Base-by-base conservation (phyloP, 768 basidiomycete species). In the Pleurotus salmoneostramineus region DNA sequence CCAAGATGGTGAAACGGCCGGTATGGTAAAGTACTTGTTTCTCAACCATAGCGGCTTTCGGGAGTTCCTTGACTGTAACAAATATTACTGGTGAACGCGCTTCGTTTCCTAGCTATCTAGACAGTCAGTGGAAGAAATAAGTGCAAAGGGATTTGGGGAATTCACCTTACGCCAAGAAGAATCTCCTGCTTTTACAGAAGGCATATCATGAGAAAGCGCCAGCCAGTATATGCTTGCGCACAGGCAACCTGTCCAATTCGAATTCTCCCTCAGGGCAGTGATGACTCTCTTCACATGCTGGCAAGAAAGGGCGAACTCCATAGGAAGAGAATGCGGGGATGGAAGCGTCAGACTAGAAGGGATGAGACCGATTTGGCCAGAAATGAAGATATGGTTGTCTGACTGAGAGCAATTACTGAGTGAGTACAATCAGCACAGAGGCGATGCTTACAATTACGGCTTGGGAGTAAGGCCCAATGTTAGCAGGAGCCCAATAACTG, bases 401-500 rank as follows among this genome's bases (percentile, higher is more conserved):
- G 82, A 85, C 94, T 96, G 63, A n/a, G 48, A 3, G 1, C 21
- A 27, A 1, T 27, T 27, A 27, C 21, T 27, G 12, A 27, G 21
- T 14, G 32, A 34, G 8, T 6, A 12, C 17, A 6, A 50, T 7
- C 43, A 35, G 4, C n/a, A 33, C 14, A 36, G 40, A 44, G 61
- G 50, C 44, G 55, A 49, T 51, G 73, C 85, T 64, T 55, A 95
- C 96, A 52, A 79, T 77, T 62, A 98, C 83, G 1, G 93, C 90
- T 72, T 99, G 97, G 3, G 94, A 97, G 71, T 99, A 99, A 3
- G 97, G 97, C 0, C 97, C 97, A 56, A 99, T 98, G 69, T 98
- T 99, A 7, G 97, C 97, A 10, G 97, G 95, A 31, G 95, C 97
- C 97, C 97, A 99, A 67, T 98, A 98, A 70, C 96, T 98, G 61